These are phyloP conservation scores for Aspergillus unguis DNA, from an alignment of 2,329 filamentous ascomycete genomes.

Conservation along the genomic window DNA sequence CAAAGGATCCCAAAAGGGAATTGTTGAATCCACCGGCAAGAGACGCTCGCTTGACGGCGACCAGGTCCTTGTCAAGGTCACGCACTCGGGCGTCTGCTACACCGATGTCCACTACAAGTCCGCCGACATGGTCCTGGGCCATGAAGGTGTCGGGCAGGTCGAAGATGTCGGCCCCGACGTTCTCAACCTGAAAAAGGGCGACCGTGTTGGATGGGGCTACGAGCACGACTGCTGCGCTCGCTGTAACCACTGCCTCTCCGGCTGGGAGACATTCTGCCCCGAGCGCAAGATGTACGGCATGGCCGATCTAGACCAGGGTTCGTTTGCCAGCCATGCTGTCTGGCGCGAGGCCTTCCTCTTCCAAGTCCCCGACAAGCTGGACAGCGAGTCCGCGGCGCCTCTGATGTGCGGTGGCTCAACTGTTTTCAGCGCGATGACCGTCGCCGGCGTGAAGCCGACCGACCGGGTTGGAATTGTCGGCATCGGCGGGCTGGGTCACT, in stretches of 20 bases:
- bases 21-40: constrained; percentile 50
- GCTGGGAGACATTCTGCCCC: constrained; percentile 32
- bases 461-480: constrained; percentile 61
- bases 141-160: constrained; percentile 39
- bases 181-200: constrained; percentile 36
- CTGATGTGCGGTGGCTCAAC: constrained; percentile 41
- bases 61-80: constrained; percentile 61
- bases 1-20: constrained; percentile 37
- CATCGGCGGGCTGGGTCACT: constrained; percentile 67
- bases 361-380: constrained; percentile 31
- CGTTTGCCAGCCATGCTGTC: constrained; percentile 36
- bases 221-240: constrained; percentile 36
- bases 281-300: constrained; percentile 36
- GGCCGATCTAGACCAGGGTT: constrained; percentile 37
- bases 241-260: constrained; percentile 35
- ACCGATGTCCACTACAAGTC: constrained; percentile 49
- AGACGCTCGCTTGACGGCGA: constrained; percentile 25
- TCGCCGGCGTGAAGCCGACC: constrained; percentile 22
- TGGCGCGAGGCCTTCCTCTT: constrained; percentile 42
- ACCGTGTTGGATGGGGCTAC: constrained; percentile 45
- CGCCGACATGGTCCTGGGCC: constrained; percentile 36
- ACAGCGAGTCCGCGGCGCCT: constrained; percentile 30
- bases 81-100: constrained; percentile 59
- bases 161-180: constrained; percentile 30
- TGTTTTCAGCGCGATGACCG: constrained; percentile 30